Evolutionary conservation across 306 rosid species (phyloP).

Genomic region (Prunus mume): DNA sequence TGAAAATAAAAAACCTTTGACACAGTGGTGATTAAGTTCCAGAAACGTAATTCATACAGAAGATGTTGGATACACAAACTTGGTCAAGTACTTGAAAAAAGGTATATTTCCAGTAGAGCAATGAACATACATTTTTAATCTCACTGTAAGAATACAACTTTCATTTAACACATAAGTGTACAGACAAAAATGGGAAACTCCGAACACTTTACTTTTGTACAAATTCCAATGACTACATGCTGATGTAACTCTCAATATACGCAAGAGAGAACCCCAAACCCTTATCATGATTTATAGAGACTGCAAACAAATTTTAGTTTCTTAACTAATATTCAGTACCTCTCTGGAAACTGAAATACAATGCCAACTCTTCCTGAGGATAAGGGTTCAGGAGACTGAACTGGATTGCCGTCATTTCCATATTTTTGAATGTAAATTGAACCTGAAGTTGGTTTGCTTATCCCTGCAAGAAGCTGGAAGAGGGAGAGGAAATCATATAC

Average conservation of each 20-base stretch:
- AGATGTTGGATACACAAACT: too few relatives aligned
- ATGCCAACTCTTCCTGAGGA: constrained; percentile 81
- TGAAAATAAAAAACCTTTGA: not conserved
- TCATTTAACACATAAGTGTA: too few relatives aligned
- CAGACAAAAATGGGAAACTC: too few relatives aligned
- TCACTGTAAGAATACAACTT: too few relatives aligned
- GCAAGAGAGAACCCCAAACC: too few relatives aligned
- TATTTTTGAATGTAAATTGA: constrained; percentile 68
- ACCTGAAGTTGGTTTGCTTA: constrained; percentile 83
- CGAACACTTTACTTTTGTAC: too few relatives aligned
- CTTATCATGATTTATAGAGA: not conserved
- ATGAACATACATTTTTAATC: too few relatives aligned
- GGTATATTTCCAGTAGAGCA: too few relatives aligned
- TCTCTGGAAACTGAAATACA: constrained; percentile 96
- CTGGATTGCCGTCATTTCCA: constrained; percentile 63
- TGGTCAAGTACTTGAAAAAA: too few relatives aligned
- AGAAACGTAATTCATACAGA: not conserved
- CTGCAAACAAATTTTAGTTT: not conserved
- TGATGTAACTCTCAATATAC: too few relatives aligned
- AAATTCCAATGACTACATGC: too few relatives aligned
- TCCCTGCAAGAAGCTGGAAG: constrained; percentile 82
- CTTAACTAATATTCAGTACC: constrained; percentile 42
- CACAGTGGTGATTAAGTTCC: not conserved
- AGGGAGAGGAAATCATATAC: not conserved
- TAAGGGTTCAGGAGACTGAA: constrained; percentile 53